These are phyloP conservation scores for Iris macrosiphon DNA, from an alignment of 106 monocot species.

Conservation along the genomic window DNA sequence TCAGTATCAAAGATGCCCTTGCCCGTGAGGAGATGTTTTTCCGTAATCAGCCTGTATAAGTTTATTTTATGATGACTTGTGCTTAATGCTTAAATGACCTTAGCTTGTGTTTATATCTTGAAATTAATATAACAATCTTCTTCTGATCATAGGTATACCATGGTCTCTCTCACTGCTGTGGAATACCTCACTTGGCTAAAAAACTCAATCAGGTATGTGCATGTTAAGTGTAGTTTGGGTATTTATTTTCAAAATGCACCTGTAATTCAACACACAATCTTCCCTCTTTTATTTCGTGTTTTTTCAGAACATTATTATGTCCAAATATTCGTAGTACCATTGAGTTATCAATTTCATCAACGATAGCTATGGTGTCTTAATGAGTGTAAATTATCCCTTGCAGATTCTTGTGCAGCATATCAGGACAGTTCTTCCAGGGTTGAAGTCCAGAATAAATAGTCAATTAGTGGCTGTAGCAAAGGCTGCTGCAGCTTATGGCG, in stretches of 20 bases:
- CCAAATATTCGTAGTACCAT: too few relatives aligned
- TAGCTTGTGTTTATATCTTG: background rate
- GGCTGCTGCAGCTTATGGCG: conserved; percentile 79
- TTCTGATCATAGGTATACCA: conserved; percentile 38
- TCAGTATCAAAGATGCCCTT: conserved; percentile 55
- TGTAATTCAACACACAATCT: too few relatives aligned
- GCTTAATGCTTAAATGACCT: background rate
- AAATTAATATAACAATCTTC: background rate
- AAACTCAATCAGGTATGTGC: conserved; percentile 56
- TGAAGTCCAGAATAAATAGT: conserved; percentile 74
- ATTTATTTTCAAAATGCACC: too few relatives aligned
- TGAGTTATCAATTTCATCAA: too few relatives aligned
- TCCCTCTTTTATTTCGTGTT: too few relatives aligned
- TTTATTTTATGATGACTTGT: background rate
- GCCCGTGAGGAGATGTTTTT: conserved; percentile 56
- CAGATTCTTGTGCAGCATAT: conserved; percentile 91
- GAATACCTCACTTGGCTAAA: conserved; percentile 51
- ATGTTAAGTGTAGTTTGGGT: background rate
- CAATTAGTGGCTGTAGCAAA: conserved; percentile 79
- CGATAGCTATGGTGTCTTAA: too few relatives aligned
- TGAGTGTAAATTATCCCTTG: too few relatives aligned
- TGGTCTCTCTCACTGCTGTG: conserved; percentile 50
- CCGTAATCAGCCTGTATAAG: conserved; percentile 38
- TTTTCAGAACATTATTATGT: too few relatives aligned
- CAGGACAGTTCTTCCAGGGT: conserved; percentile 61